These are phyloP conservation scores for Zychaea mexicana DNA, from an alignment of 371 early-diverging fungal genomes.

Conservation along the genomic window DNA sequence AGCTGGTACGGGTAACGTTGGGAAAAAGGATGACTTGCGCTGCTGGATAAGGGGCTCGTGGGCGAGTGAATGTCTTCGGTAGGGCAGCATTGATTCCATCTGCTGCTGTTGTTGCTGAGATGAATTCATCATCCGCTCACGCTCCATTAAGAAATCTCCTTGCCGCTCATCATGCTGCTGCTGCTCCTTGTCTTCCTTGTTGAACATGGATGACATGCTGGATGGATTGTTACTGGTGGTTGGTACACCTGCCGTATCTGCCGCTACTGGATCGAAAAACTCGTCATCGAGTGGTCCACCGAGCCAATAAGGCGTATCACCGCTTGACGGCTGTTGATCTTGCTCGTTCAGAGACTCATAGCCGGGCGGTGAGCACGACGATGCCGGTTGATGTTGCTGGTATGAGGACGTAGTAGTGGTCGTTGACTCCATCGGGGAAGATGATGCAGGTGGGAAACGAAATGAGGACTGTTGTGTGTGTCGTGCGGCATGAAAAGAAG, in stretches of 20 bases:
- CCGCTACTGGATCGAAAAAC: conserved; percentile 5
- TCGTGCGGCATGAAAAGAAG: background rate
- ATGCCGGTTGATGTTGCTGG: background rate
- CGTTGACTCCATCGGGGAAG: background rate
- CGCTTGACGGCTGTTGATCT: background rate
- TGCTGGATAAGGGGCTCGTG: conserved; percentile 19
- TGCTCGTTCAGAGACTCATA: background rate
- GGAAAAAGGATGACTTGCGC: conserved; percentile 4
- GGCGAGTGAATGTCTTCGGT: conserved; percentile 27
- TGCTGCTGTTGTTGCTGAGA: background rate
- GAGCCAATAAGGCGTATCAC: conserved; percentile 19
- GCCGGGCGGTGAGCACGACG: background rate
- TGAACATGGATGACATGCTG: background rate
- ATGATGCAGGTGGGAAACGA: conserved; percentile 7
- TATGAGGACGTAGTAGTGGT: background rate
- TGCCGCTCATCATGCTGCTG: conserved; percentile 2
- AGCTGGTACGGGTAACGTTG: conserved; percentile 5
- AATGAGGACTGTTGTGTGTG: background rate
- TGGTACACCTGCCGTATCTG: background rate
- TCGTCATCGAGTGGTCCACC: conserved; percentile 14
- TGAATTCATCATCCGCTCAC: conserved; percentile 6
- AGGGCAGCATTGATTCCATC: conserved; percentile 16
- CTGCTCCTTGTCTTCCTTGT: conserved; percentile 6
- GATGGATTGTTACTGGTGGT: background rate
- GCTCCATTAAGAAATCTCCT: conserved; percentile 6